These are phyloP conservation scores for Colletotrichum spinosum DNA, from an alignment of 2,329 filamentous ascomycete species.

Conservation along the genomic window DNA sequence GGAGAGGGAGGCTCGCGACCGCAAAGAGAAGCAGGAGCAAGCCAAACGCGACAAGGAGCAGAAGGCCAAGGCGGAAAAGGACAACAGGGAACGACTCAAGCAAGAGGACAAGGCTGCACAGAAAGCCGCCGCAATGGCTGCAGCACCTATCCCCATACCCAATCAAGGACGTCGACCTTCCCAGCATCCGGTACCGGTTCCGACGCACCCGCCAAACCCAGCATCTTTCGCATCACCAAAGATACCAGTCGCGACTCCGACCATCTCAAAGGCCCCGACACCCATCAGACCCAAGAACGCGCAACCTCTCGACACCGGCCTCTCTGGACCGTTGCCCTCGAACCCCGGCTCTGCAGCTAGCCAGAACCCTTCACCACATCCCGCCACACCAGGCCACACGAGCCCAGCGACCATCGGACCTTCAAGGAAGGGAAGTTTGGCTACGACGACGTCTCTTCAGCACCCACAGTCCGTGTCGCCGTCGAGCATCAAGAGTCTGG, in stretches of 20 bases:
- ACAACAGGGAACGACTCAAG: constrained; percentile 3
- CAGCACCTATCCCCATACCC: constrained; percentile 52
- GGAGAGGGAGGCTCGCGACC: constrained; percentile 69
- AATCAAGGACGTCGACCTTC: constrained; percentile 52
- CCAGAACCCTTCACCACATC: constrained; percentile 70
- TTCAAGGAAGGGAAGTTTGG: constrained; percentile 64
- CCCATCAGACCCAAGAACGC: constrained; percentile 80
- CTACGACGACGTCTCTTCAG: constrained; percentile 40
- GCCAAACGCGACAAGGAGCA: constrained; percentile 67
- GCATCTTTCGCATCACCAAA: constrained; percentile 80
- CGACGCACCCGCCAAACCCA: constrained; percentile 66
- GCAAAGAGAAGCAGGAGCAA: constrained; percentile 69
- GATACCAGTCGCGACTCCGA: constrained; percentile 81
- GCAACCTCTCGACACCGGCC: constrained; percentile 82
- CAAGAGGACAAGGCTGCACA: constrained; percentile 51
- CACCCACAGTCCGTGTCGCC: constrained; percentile 72
- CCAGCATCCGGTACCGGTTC: constrained; percentile 56
- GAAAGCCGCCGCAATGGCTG: constrained; percentile 53
- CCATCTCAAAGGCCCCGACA: constrained; percentile 83
- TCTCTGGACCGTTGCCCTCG: constrained; percentile 76
- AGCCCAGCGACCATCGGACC: constrained; percentile 72
- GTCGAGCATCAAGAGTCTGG: constrained; percentile 60
- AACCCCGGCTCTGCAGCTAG: constrained; percentile 68
- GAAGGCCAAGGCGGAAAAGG: constrained; percentile 39
- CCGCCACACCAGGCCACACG: constrained; percentile 72